These are phyloP conservation scores for Toxicodendron radicans DNA, from an alignment of 345 rosid species.

Conservation along the genomic window DNA sequence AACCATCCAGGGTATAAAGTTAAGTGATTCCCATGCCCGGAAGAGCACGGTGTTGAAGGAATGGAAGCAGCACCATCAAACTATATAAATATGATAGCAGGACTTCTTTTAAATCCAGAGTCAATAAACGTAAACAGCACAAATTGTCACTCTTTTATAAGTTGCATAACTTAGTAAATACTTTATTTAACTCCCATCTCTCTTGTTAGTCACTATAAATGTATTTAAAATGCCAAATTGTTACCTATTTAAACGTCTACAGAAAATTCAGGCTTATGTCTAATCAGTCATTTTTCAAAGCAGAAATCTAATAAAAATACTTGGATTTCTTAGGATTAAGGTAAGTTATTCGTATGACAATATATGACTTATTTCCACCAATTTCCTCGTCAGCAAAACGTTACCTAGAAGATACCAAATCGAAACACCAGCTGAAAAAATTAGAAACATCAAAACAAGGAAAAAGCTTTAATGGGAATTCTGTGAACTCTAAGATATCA, in stretches of 20 bases:
- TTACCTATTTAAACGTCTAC: background rate
- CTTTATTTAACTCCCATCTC: background rate
- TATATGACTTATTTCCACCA: too few relatives aligned
- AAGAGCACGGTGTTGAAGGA: background rate
- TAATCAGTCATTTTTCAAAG: background rate
- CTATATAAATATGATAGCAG: background rate
- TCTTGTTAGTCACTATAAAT: background rate
- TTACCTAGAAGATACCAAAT: background rate
- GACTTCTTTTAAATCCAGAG: background rate
- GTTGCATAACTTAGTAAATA: background rate
- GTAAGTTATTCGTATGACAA: too few relatives aligned
- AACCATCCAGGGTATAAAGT: background rate
- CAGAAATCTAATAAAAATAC: background rate
- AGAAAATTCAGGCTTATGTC: background rate
- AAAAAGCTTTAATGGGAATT: background rate
- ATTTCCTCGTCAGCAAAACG: too few relatives aligned
- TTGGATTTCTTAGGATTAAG: background rate
- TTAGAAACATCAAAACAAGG: background rate
- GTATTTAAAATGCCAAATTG: background rate
- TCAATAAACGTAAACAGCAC: background rate
- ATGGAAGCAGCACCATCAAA: background rate
- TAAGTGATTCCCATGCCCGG: background rate
- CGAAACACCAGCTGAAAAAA: background rate
- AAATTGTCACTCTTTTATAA: background rate
- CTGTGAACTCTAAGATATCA: constrained; percentile 8